phyloP scores from a whole-genome alignment of 2,329 filamentous ascomycete genomes.

The Botrytis sinoallii region DNA sequence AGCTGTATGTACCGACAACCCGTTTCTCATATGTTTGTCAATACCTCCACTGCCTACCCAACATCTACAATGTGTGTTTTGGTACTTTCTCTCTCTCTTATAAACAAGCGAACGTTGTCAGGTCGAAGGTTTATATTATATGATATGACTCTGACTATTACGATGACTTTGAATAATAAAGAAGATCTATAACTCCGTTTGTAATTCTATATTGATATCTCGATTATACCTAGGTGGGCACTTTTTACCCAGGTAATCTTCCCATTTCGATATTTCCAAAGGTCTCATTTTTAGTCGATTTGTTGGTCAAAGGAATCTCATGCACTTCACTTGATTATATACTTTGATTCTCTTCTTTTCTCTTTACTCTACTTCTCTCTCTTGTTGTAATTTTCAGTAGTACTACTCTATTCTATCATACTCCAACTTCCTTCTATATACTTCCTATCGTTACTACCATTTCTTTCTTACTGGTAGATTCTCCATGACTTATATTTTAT shows the following conservation, averaged over 20 bases:
- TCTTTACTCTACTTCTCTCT: background rate
- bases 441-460: background rate
- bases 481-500: background rate
- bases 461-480: background rate
- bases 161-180: background rate
- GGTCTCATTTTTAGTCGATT: background rate
- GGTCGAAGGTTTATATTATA: background rate
- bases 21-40: background rate
- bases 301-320: background rate
- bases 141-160: background rate
- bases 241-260: background rate
- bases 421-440: background rate
- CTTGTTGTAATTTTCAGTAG: background rate
- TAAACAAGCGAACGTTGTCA: background rate
- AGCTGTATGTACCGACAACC: background rate
- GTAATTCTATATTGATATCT: background rate
- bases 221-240: background rate
- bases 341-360: background rate
- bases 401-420: background rate
- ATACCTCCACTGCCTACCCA: background rate
- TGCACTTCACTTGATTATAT: background rate
- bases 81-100: background rate
- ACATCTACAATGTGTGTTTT: background rate
- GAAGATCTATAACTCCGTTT: background rate
- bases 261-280: background rate